phyloP scores from a whole-genome alignment of 768 basidiomycete species.

The Mycena pura region DNA sequence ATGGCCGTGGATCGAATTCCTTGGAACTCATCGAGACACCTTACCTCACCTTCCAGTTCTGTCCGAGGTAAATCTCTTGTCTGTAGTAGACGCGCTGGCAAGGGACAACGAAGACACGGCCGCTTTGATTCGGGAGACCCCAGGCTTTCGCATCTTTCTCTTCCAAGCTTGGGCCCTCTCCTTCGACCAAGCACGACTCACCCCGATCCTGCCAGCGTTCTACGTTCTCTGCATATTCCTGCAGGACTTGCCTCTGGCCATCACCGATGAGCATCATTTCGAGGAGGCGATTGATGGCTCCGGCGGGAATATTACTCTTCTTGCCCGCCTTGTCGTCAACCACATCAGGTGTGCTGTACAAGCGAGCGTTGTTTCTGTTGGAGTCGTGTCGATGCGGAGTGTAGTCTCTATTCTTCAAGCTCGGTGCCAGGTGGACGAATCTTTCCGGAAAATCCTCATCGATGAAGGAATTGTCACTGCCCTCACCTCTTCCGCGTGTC shows the following conservation, averaged over 20 bases:
- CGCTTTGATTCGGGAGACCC: background rate
- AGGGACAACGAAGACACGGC: background rate
- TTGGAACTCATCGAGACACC: background rate
- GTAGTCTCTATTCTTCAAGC: background rate
- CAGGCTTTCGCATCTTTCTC: background rate
- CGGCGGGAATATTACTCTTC: background rate
- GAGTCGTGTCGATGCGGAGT: background rate
- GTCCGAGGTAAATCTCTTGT: background rate
- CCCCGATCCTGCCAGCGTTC: background rate
- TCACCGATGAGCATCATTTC: background rate
- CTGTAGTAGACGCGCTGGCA: background rate
- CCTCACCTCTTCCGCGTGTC: background rate
- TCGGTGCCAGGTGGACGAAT: background rate
- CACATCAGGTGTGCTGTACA: background rate
- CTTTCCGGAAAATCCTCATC: background rate
- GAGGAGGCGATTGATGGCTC: background rate
- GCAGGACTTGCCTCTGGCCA: background rate
- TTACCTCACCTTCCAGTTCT: background rate
- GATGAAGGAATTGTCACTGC: background rate
- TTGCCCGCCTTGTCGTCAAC: background rate
- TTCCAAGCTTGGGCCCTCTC: background rate
- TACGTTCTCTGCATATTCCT: background rate
- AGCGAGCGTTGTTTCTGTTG: too few species aligned
- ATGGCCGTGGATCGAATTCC: constrained; percentile 2
- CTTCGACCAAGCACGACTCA: background rate